Evolutionary conservation across 495 filamentous ascomycete genomes (phyloP), one percentile per base, ranked within the genome.

Genomic region (Tuber magnatum): DNA sequence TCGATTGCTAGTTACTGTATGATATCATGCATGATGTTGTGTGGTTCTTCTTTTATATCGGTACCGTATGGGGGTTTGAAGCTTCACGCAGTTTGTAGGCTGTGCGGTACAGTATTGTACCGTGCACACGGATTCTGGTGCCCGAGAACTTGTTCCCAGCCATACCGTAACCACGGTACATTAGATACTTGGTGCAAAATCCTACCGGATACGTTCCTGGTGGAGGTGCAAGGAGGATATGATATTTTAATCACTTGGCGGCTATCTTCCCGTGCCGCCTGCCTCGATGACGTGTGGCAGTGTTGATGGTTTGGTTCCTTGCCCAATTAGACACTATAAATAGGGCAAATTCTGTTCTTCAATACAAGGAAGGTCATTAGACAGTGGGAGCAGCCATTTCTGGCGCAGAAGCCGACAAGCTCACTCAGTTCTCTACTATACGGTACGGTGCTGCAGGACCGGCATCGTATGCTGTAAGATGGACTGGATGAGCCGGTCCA

Each of bases 201-300:
- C 28, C n/a, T 61, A 61, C 32, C n/a, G 12, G 56, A 32, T 61
- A 32, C 24, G 56, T 32, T 61, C 28, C 32, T 32, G 28, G 56
- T 32, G 10, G 56, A 32, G n/a, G 56, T n/a, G n/a, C 2, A 40
- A 7, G 39, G 39, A 2, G 7, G 39, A 7, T 40, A 40, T 7
- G 39, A 7, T 12, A 56, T 56, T 56, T 56, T 56, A n/a, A 56
- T 56, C 7, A n/a, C 20, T n/a, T 56, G 48, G 48, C 48, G 48
- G 48, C 10, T 48, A 18, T 48, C 22, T 56, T 56, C 51, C 51
- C 51, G 51, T 56, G 51, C n/a, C 51, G 28, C 51, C n/a, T 56
- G 24, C 51, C 56, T 61, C 8, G 56, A 32, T 61, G 56, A 61
- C 56, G 56, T 61, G 56, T 61, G 56, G n/a, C 56, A 61, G 56